Conservation (phyloP, 306 rosid species). For the Dryas alaskensis region DNA sequence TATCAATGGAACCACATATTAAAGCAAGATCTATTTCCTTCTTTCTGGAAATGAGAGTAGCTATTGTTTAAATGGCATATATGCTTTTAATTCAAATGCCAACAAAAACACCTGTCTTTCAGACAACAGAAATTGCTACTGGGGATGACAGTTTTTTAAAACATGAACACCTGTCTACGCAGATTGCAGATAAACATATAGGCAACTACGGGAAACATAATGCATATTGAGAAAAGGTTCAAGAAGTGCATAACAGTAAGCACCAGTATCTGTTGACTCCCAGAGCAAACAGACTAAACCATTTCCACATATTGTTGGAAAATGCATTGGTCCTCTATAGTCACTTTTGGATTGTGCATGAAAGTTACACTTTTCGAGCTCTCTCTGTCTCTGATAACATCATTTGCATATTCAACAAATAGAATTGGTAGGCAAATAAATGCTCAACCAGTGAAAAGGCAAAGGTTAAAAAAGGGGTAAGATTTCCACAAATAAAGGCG, state of each 20-base stretch:
- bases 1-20: background rate
- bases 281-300: background rate
- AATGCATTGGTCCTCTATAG: background rate
- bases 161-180: too few relatives aligned
- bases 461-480: background rate
- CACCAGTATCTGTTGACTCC: background rate
- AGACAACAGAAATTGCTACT: background rate
- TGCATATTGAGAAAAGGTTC: background rate
- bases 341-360: background rate
- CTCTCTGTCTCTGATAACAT: background rate
- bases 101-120: background rate
- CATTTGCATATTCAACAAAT: background rate
- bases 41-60: background rate
- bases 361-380: background rate
- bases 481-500: too few relatives aligned
- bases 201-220: background rate
- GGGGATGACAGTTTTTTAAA: background rate
- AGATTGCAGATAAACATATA: background rate
- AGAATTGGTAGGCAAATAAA: background rate
- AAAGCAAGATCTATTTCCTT: background rate
- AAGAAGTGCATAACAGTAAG: background rate
- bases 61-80: slow-evolving; percentile 1
- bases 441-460: background rate
- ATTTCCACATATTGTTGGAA: background rate
- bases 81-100: background rate